Base-by-base conservation (phyloP, 2,329 filamentous ascomycete species). In the Ceratocystis eucalypticola region DNA sequence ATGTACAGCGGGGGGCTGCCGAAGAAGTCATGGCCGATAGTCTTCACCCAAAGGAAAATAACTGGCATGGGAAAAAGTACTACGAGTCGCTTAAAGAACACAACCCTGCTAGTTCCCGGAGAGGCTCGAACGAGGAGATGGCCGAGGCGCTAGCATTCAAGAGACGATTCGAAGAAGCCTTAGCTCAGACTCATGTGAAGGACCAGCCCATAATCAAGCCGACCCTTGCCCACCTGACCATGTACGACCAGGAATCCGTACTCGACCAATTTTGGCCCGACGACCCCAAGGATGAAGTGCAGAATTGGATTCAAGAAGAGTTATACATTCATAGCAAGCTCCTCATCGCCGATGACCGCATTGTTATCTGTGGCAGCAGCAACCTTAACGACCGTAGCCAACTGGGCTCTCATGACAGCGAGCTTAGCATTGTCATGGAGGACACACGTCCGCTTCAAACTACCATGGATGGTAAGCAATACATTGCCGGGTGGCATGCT, bases 251-350 rank as follows among this genome's bases (percentile, higher is more conserved):
- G 5, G 85, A 74, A 74, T 83, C 74, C 78, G 81, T 80, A 76
- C 84, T 71, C 2, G 85, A 89, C 8, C 89, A 95, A 74, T 72
- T 77, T 0, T 96, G 91, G 89, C 87, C 92, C 17, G 88, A 91
- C 20, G 88, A 89, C 17, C 79, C 80, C 0, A 83, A 93, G 70
- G 83, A 84, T 1, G 94, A 97, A 74, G 88, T 91, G 67, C 82
- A 88, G 65, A 90, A 95, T 73, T 95, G 94, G 79, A 87, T 97
- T 68, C 93, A 96, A 73, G 94, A 99, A 74, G 93, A 99, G 75
- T 82, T 97, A 1, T 99, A 99, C 74, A 87, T 97, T 61, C 94
- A 99, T 74, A 88, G 86, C 33, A 99, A 97, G 77, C 81, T 96
- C 45, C 82, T 94, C 70, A 93, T 96, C 70, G 88, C 88, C 1